Percentiles rank a stretch among this genome's conserved stretches.
These are phyloP conservation scores for Erysimum pusillum DNA, from an alignment of 441 rosid genomes.

Conservation along the genomic window DNA sequence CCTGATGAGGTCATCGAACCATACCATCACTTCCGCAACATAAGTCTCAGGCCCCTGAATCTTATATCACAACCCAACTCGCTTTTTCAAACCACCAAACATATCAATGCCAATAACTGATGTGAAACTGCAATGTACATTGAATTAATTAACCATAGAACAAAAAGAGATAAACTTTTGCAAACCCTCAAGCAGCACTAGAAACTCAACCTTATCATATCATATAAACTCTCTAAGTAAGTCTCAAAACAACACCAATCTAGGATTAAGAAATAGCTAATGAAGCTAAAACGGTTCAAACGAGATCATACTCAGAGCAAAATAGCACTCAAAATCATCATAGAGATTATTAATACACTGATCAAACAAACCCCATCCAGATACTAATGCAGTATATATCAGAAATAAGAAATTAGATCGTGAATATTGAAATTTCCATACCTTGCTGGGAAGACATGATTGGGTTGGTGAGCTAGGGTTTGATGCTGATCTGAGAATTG, in stretches of 20 bases:
- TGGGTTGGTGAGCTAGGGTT: slow-evolving; percentile 33
- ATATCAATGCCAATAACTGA: too few species aligned
- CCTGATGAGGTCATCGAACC: too few species aligned
- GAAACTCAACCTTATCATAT: neutral
- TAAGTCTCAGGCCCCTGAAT: too few species aligned
- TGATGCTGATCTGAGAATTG: slow-evolving; percentile 26
- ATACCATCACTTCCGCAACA: too few species aligned
- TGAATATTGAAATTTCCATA: neutral
- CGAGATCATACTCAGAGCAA: neutral
- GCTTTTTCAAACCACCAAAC: too few species aligned
- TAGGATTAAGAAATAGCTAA: neutral
- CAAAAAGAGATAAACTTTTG: slow-evolving; percentile 5
- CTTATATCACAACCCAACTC: too few species aligned
- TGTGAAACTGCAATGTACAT: too few species aligned
- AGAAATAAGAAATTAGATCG: neutral
- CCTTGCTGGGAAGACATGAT: slow-evolving; percentile 49
- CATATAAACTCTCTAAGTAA: neutral
- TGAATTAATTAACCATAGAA: too few species aligned
- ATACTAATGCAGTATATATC: neutral
- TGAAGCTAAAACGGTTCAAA: neutral
- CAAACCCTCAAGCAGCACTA: neutral
- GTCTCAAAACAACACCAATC: slow-evolving; percentile 14
- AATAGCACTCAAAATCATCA: neutral
- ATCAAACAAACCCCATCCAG: neutral
- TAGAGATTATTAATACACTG: neutral